Evolutionary conservation across 345 rosid species (phyloP), one percentile per base, ranked within the genome.

Genomic region (Dimocarpus longan): DNA sequence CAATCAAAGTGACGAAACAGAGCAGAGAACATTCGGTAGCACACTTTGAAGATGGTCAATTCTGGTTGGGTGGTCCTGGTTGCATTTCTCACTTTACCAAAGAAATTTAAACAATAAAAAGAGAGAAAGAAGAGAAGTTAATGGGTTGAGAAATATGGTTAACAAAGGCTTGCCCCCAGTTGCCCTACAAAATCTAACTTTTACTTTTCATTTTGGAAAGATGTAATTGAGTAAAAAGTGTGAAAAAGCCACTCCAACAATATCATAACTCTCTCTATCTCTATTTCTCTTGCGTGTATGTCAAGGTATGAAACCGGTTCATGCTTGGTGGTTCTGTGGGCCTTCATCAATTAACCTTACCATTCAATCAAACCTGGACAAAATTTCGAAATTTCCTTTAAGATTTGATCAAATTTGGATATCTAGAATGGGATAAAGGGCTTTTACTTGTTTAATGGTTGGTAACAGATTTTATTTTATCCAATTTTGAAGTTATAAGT

Each of bases 141-240:
- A 68, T 72, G 37, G 22, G 7, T n/a, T 13, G 65, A 67, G 60
- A 32, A 70, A 62, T 52, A 76, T 32, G 48, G 84, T 75, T 78
- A 66, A 67, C 79, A 43, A 60, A 72, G 76, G 37, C 37, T 32
- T 32, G 37, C 37, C 37, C 37, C 52, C 0, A 5, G 12, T 70
- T 71, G 71, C 43, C 86, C 86, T 80, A 76, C 85, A 62, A 77
- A 77, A 85, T 85, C 85, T 65, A 24, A 3, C 74, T 76, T 87
- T 87, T 48, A 37, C 76, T 82, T 79, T 76, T 66, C 77, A 75
- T 73, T 52, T 76, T 70, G 76, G 43, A 65, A 63, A 63, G 21
- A 21, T 39, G 80, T 65, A 28, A 70, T 65, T 13, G 72, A 78
- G 74, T 63, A 67, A 83, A 69, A 76, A 79, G 86, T 71, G 75